Conservation (phyloP, 208 protist species). For the Leishmania tarentolae region DNA sequence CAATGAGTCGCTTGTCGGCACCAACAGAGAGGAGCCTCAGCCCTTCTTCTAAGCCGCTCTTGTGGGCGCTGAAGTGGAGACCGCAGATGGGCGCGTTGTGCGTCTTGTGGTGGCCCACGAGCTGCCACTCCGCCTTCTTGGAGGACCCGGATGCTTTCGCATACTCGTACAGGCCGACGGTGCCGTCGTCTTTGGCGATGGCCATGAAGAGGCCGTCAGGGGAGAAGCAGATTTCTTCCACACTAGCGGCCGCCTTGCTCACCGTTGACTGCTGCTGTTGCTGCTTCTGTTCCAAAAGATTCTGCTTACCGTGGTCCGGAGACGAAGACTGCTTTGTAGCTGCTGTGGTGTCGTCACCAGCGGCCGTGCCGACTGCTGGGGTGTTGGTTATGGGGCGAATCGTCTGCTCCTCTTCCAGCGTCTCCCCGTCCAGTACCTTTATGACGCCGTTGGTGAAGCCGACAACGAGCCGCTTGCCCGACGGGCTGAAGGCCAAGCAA, state of each 20-base stretch:
- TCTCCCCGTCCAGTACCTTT: slow-evolving; percentile 90
- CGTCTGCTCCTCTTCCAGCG: slow-evolving; percentile 80
- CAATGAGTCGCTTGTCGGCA: slow-evolving; percentile 92
- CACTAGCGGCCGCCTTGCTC: slow-evolving; percentile 64
- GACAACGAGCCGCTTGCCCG: slow-evolving; percentile 78
- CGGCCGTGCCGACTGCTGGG: neutral
- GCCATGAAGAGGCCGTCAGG: slow-evolving; percentile 82
- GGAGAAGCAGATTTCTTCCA: slow-evolving; percentile 86
- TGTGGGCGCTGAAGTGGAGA: slow-evolving; percentile 80
- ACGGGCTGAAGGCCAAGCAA: slow-evolving; percentile 89
- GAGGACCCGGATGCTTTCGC: slow-evolving; percentile 7
- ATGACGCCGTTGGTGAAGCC: slow-evolving; percentile 93
- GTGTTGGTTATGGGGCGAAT: slow-evolving; percentile 43
- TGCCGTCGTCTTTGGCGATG: slow-evolving; percentile 72
- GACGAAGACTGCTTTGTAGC: neutral
- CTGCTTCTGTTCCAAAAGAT: neutral
- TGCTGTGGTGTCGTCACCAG: neutral
- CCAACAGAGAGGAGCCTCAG: slow-evolving; percentile 92
- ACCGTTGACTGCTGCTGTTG: slow-evolving; percentile 16
- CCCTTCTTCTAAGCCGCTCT: slow-evolving; percentile 37
- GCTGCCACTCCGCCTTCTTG: slow-evolving; percentile 85
- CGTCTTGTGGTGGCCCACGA: slow-evolving; percentile 91
- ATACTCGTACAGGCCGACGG: slow-evolving; percentile 92
- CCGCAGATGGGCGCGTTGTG: slow-evolving; percentile 90
- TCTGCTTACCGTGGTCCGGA: neutral